Base-by-base conservation (phyloP, 495 filamentous ascomycete genomes). In the Daldinia childiae region DNA sequence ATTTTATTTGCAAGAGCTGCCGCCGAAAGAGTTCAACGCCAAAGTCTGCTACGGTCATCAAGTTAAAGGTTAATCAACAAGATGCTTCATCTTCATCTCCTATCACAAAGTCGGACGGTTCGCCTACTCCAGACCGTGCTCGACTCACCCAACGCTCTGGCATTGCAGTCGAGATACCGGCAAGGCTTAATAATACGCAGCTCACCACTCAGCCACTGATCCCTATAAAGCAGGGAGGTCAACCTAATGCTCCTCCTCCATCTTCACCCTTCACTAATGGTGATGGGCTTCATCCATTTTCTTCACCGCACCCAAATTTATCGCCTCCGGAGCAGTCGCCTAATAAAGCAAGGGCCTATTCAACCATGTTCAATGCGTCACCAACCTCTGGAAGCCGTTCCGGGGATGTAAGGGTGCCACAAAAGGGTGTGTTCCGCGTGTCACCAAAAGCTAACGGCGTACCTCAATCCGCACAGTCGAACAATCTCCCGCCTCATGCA, bases 1-100 rank as follows among this genome's bases (percentile, higher is more conserved):
- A 92, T 61, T 97, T 97, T 77, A 82, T 97, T 58, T 99, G 95
- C 81, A 83, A 83, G 24, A 87, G 89, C 55, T 99, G 95, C 51
- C 88, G 87, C 43, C 89, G 69, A 89, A 89, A 48, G 83, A 86
- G 14, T 87, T 86, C 74, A 38, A 81, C 83, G 54, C 77, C 78
- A 15, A 81, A 78, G 30, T 80, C 77, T 6, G 7, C 43, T 21
- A 74, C 91, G 81, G 55, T 76, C 58, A 87, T 86, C 75, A 97
- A 94, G 78, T 83, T 96, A 59, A 91, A 92, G 60, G 80, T 95
- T 54, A 92, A 91, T 66, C 83, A 86, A 11, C 79, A 89, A 36
- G 86, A 84, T 30, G 81, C 84, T 38, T 88, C 90, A 15, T 76
- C 78, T 26, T 41, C 58, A n/a, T 11, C 64, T 66, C 45, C 43